phyloP scores from a whole-genome alignment of 129 eudicot species.

The Flaveria ramosissima region DNA sequence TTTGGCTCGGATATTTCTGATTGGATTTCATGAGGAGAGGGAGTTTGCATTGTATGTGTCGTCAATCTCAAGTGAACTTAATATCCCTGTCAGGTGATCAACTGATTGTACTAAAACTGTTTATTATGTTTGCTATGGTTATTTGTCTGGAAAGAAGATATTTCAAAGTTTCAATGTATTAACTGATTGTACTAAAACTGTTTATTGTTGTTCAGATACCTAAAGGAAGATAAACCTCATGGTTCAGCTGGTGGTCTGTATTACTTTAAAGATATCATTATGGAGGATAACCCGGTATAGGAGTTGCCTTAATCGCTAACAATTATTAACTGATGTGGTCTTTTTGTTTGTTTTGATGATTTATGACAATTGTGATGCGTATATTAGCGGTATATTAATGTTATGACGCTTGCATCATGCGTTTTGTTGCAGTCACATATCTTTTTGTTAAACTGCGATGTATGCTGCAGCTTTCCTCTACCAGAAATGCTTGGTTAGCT shows the following conservation, averaged over 20 bases:
- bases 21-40: constrained; percentile 87
- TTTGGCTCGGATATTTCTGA: constrained; percentile 67
- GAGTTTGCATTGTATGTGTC: constrained; percentile 86
- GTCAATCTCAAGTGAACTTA: constrained; percentile 87
- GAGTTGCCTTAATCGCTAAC: constrained; percentile 18
- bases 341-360: constrained; percentile 4
- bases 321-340: background rate
- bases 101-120: background rate
- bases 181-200: background rate
- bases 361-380: background rate
- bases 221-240: constrained; percentile 96
- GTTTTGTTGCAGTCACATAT: constrained; percentile 80
- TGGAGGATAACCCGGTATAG: constrained; percentile 87
- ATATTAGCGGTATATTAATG: background rate
- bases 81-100: constrained; percentile 89
- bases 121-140: background rate
- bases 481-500: constrained; percentile 84
- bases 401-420: constrained; percentile 11
- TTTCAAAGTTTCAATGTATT: background rate
- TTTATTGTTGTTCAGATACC: constrained; percentile 49
- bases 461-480: constrained; percentile 94
- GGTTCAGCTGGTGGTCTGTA: constrained; percentile 97
- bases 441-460: constrained; percentile 87
- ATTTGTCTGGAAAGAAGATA: background rate
- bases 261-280: constrained; percentile 75